Conservation (phyloP, 257 asterid genomes). For the Solanum sitiens region DNA sequence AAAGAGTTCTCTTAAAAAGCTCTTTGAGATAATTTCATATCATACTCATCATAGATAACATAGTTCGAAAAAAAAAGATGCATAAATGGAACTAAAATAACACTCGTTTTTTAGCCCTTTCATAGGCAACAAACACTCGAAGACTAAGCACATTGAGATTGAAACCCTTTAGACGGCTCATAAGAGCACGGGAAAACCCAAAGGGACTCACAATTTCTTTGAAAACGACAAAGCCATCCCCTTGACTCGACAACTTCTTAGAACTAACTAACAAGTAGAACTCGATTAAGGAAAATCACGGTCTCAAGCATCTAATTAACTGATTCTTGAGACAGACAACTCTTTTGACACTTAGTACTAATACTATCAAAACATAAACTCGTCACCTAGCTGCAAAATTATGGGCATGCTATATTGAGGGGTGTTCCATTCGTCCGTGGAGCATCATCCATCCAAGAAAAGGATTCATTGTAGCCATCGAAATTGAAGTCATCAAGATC, state of each 20-base stretch:
- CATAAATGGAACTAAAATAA: neutral
- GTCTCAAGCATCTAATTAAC: slow-evolving; percentile 12
- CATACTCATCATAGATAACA: neutral
- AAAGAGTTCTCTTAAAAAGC: no score
- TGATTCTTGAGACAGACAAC: slow-evolving; percentile 6
- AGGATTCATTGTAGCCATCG: slow-evolving; percentile 35
- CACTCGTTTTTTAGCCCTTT: neutral
- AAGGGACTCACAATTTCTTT: slow-evolving; percentile 2
- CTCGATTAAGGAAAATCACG: slow-evolving; percentile 7
- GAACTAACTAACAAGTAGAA: neutral
- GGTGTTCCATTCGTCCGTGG: slow-evolving; percentile 33
- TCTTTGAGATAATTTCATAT: neutral
- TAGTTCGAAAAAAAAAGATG: neutral
- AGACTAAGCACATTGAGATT: neutral
- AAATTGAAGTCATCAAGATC: slow-evolving; percentile 58
- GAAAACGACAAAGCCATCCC: neutral
- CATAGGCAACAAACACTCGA: neutral
- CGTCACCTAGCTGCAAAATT: slow-evolving; percentile 51
- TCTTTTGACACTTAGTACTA: slow-evolving; percentile 6
- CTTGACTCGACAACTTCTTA: neutral
- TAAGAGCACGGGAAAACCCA: slow-evolving; percentile 60
- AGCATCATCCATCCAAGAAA: slow-evolving; percentile 51
- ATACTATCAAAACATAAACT: neutral
- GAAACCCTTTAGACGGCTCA: slow-evolving; percentile 50
- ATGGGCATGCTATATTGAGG: slow-evolving; percentile 71